Base-by-base conservation (phyloP, 352 stramenopile species). In the Pelagophyceae sp. region DNA sequence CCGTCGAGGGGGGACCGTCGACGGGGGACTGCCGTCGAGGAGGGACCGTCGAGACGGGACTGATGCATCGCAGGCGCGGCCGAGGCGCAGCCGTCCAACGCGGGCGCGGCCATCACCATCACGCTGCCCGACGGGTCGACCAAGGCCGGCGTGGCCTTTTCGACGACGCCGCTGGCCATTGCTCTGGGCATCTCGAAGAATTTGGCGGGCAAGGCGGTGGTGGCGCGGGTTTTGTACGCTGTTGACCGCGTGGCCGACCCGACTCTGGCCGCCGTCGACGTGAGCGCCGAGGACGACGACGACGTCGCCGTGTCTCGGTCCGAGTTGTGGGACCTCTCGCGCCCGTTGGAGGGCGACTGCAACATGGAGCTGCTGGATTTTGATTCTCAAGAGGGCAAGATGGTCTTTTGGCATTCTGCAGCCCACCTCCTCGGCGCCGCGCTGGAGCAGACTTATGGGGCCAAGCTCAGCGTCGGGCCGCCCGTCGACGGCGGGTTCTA, bases 341-440 rank as follows among this genome's bases (percentile, higher is more conserved):
- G 96, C 25, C 94, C 95, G 29, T 87, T 99, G 25, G 96, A 99
- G 67, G 96, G 96, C 69, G 90, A 95, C 83, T 97, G 93, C 77
- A 91, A 92, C 77, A 85, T 99, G 58, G 89, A 97, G 83, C 88
- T 99, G 79, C 88, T 99, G 72, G 99, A 98, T 86, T 99, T 99
- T 84, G 93, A 98, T 51, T 94, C 98, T 79, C 85, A 89, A 29
- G 95, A 98, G 76, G 95, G 94, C 25, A 93, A 96, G 67, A 89
- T 84, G 63, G 90, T 95, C 40, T 97, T 98, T 82, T 98, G 96
- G 96, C 96, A 99, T 84, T 98, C 93, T 19, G 96, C 89, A 58
- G 94, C 95, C 0, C 96, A 99, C 85, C 92, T 99, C 31, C 84
- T 99, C 78, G 96, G 96, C 77, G 93, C 98, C 83, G 94, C 92